Conservation (phyloP, 495 filamentous ascomycete species). For the Penicillium coprophilum region DNA sequence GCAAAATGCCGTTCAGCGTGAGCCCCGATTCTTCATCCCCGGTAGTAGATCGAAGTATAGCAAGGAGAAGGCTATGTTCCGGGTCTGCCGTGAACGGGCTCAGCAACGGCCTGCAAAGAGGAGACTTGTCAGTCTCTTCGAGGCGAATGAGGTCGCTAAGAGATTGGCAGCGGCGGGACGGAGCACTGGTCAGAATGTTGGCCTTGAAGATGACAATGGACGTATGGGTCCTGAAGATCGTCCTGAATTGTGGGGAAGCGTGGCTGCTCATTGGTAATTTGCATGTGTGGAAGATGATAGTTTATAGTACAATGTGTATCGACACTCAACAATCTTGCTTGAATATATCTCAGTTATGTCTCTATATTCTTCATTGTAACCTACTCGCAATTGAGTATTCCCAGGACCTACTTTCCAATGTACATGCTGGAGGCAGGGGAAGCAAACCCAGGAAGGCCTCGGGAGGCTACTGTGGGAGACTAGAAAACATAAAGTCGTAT, state of each 20-base stretch:
- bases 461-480: too few relatives aligned
- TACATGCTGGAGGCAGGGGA: not conserved
- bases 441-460: too few relatives aligned
- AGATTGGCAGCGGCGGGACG: slow-evolving; percentile 47
- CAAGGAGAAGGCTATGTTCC: slow-evolving; percentile 20
- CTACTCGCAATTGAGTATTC: not conserved
- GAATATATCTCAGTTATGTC: not conserved
- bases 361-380: not conserved
- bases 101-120: slow-evolving; percentile 41
- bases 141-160: slow-evolving; percentile 72
- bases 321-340: not conserved
- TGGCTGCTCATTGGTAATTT: not conserved
- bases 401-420: not conserved
- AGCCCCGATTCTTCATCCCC: slow-evolving; percentile 25
- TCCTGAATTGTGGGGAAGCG: not conserved
- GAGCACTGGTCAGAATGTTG: not conserved
- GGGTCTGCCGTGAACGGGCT: slow-evolving; percentile 24
- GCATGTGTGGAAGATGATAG: not conserved
- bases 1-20: not conserved
- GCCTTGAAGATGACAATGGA: not conserved
- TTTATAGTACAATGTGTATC: not conserved
- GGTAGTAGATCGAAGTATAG: slow-evolving; percentile 8
- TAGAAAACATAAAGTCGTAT: not conserved
- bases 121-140: slow-evolving; percentile 63
- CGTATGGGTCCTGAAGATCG: not conserved